These are phyloP conservation scores for Aureobasidium leucospermi DNA, from an alignment of 2,329 filamentous ascomycete species.

Conservation along the genomic window DNA sequence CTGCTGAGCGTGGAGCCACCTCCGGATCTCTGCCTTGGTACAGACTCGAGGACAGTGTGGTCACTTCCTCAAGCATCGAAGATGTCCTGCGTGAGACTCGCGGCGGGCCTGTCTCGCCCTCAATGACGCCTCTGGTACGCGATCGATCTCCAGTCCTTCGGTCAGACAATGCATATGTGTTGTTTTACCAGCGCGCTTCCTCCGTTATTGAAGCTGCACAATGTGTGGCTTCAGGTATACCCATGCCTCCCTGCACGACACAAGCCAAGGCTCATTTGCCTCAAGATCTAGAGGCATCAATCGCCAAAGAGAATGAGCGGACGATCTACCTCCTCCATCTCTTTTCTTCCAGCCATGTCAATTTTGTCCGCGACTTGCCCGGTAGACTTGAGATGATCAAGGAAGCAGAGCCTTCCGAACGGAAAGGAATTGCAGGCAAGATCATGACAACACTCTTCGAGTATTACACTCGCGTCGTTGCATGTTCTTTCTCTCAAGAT, in stretches of 20 bases:
- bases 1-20: slow-evolving; percentile 29
- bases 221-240: background rate
- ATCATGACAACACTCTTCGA: slow-evolving; percentile 52
- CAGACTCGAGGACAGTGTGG: slow-evolving; percentile 89
- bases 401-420: slow-evolving; percentile 31
- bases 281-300: slow-evolving; percentile 43
- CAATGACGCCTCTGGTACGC: slow-evolving; percentile 48
- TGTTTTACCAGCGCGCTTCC: slow-evolving; percentile 84
- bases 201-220: slow-evolving; percentile 40
- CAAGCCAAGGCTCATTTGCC: slow-evolving; percentile 43
- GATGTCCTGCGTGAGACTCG: slow-evolving; percentile 72
- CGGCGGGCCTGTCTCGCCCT: slow-evolving; percentile 46
- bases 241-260: slow-evolving; percentile 23
- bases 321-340: slow-evolving; percentile 72
- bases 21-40: slow-evolving; percentile 53
- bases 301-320: slow-evolving; percentile 64
- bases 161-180: slow-evolving; percentile 78
- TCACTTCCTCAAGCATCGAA: slow-evolving; percentile 65
- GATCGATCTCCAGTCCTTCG: slow-evolving; percentile 25
- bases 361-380: slow-evolving; percentile 59
- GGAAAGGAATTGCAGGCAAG: slow-evolving; percentile 34
- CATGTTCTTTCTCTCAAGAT: slow-evolving; percentile 61
- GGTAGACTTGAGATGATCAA: slow-evolving; percentile 47
- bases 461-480: slow-evolving; percentile 69
- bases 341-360: slow-evolving; percentile 63